phyloP scores from a whole-genome alignment of 2,329 filamentous ascomycete genomes.

The Neofusicoccum sp. region DNA sequence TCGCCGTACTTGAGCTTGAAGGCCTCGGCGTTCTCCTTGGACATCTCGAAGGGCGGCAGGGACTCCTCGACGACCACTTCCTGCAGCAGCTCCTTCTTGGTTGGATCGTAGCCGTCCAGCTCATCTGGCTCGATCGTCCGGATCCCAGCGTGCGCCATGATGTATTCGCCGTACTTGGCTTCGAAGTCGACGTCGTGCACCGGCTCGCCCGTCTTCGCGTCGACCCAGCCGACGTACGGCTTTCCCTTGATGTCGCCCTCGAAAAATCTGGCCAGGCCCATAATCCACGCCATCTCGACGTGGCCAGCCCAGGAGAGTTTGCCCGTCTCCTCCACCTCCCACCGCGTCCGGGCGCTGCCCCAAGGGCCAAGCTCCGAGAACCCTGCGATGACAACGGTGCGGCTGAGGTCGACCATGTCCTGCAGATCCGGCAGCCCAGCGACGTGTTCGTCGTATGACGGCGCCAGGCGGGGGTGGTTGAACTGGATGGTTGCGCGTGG shows the following conservation, averaged over 20 bases:
- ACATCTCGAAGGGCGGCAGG: conserved; percentile 37
- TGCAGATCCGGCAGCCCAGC: conserved; percentile 28
- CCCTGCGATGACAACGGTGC: conserved; percentile 42
- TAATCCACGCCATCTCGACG: conserved; percentile 92
- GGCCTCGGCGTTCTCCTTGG: conserved; percentile 32
- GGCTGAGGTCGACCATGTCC: conserved; percentile 43
- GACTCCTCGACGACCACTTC: conserved; percentile 40
- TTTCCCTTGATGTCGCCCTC: conserved; percentile 74
- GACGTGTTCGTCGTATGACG: conserved; percentile 26
- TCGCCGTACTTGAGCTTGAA: conserved; percentile 38
- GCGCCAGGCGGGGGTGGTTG: conserved; percentile 1
- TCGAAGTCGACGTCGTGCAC: conserved; percentile 37
- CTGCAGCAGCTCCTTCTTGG: conserved; percentile 34
- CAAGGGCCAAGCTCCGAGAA: conserved; percentile 61
- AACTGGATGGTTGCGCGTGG: conserved; percentile 17
- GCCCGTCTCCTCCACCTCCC: conserved; percentile 88
- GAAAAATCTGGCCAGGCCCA: conserved; percentile 89
- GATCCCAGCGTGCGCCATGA: conserved; percentile 39
- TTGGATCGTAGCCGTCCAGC: conserved; percentile 29
- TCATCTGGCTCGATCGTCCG: conserved; percentile 34
- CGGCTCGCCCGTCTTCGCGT: conserved; percentile 30
- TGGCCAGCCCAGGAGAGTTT: conserved; percentile 86
- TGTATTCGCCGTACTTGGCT: conserved; percentile 34
- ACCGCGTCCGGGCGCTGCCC: conserved; percentile 86
- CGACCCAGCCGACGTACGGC: conserved; percentile 33